Percentiles rank a stretch among this genome's conserved stretches.
phyloP scores from a whole-genome alignment of 2,329 filamentous ascomycete genomes.

The Exophiala mesophila region DNA sequence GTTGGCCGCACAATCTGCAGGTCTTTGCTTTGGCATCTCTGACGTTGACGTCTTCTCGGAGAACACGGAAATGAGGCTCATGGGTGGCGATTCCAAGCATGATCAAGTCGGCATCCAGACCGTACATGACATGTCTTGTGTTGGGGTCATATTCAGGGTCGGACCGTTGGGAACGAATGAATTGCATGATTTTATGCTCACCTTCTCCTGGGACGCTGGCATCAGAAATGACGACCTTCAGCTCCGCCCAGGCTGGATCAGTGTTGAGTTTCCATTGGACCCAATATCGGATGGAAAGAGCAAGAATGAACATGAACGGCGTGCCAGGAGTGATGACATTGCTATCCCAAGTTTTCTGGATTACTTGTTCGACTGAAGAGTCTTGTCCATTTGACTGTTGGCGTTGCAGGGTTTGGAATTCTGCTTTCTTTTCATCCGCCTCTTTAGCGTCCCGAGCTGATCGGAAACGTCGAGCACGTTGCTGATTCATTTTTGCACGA shows the following conservation, averaged over 20 bases:
- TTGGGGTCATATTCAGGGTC: conserved; percentile 93
- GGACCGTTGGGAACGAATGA: conserved; percentile 85
- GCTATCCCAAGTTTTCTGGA: conserved; percentile 89
- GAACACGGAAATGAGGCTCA: conserved; percentile 91
- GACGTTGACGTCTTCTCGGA: conserved; percentile 94
- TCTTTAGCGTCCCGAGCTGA: conserved; percentile 91
- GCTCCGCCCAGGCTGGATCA: conserved; percentile 88
- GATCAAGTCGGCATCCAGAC: conserved; percentile 94
- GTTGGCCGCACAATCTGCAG: conserved; percentile 86
- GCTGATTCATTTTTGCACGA: conserved; percentile 99
- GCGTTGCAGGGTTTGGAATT: conserved; percentile 78
- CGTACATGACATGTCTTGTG: conserved; percentile 96
- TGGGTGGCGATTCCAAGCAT: conserved; percentile 97
- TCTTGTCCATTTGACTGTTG: conserved; percentile 58
- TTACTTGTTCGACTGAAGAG: conserved; percentile 50
- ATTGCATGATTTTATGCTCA: conserved; percentile 99
- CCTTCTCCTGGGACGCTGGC: conserved; percentile 96
- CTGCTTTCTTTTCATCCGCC: conserved; percentile 85
- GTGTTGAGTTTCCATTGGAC: conserved; percentile 96
- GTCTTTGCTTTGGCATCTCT: conserved; percentile 77
- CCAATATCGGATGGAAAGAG: conserved; percentile 88
- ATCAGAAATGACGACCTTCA: conserved; percentile 98
- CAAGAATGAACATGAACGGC: conserved; percentile 96
- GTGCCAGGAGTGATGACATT: conserved; percentile 91
- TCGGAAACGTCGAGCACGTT: conserved; percentile 90